Percentiles rank a stretch among this genome's conserved stretches.
These are phyloP conservation scores for Colletotrichum sp. DNA, from an alignment of 2,329 filamentous ascomycete species.

Conservation along the genomic window DNA sequence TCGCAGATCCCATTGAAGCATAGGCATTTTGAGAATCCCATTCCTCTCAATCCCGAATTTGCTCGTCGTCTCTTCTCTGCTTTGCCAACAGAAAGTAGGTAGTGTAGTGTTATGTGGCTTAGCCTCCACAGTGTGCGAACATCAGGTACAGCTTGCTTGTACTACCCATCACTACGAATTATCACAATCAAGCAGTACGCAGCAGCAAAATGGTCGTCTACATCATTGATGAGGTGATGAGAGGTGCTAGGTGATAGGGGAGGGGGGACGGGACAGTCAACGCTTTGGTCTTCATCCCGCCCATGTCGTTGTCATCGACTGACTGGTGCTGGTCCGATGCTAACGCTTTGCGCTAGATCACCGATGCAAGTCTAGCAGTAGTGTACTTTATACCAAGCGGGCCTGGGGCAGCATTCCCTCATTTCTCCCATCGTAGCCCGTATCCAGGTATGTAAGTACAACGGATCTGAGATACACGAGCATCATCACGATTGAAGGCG, in stretches of 20 bases:
- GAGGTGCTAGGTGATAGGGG: background rate
- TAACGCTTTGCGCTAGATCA: background rate
- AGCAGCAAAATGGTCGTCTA: background rate
- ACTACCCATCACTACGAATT: background rate
- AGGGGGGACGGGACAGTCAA: background rate
- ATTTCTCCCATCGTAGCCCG: background rate
- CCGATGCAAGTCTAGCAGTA: background rate
- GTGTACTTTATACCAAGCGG: background rate
- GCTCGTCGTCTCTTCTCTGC: background rate
- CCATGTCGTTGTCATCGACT: background rate
- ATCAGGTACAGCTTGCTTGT: background rate
- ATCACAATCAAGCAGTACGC: background rate
- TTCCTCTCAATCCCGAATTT: background rate
- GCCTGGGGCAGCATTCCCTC: background rate
- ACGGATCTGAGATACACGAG: background rate
- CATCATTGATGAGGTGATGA: background rate
- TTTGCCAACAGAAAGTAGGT: background rate
- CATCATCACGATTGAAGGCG: background rate
- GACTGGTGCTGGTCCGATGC: background rate
- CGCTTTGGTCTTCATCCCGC: background rate
- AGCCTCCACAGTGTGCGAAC: background rate
- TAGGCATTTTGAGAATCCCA: slow-evolving; percentile 10
- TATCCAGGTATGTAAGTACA: background rate
- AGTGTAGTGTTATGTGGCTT: background rate
- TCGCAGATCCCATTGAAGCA: background rate